phyloP scores from a whole-genome alignment of 129 eudicot genomes.

The Centella asiatica region DNA sequence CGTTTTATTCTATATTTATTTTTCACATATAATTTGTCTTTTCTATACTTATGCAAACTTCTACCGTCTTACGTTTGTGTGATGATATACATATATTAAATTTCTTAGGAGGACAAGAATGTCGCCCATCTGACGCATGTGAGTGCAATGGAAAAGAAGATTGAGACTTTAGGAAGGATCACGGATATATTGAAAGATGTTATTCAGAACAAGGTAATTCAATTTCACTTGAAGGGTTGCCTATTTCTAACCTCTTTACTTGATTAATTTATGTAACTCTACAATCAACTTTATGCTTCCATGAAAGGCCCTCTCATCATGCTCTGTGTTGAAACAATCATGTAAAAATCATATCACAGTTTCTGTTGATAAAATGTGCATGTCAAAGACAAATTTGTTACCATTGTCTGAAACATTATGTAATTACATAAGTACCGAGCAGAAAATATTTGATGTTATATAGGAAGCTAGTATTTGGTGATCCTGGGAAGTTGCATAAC shows the following conservation, averaged over 20 bases:
- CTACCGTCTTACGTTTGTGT: too few relatives aligned
- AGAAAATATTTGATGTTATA: too few relatives aligned
- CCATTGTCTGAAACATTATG: too few relatives aligned
- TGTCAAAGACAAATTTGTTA: too few relatives aligned
- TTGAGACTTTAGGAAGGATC: conserved; percentile 83
- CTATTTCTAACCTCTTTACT: background rate
- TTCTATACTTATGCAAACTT: too few relatives aligned
- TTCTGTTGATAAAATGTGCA: too few relatives aligned
- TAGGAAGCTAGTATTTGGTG: too few relatives aligned
- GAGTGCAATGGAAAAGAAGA: conserved; percentile 97
- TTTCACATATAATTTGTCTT: too few relatives aligned
- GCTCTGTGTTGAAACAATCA: background rate
- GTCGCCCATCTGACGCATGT: conserved; percentile 96
- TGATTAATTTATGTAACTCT: background rate
- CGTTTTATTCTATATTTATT: too few relatives aligned
- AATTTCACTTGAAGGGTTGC: background rate
- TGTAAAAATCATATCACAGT: background rate
- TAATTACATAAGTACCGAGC: too few relatives aligned
- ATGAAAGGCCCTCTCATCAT: background rate
- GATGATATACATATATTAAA: conserved; percentile 1
- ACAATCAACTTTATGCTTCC: background rate
- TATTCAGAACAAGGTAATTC: conserved; percentile 84
- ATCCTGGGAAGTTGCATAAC: too few relatives aligned
- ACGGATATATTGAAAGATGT: conserved; percentile 88
- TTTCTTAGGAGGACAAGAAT: conserved; percentile 83